Conservation (phyloP, 2,329 filamentous ascomycete species). For the Ilyonectria mors-panacis region DNA sequence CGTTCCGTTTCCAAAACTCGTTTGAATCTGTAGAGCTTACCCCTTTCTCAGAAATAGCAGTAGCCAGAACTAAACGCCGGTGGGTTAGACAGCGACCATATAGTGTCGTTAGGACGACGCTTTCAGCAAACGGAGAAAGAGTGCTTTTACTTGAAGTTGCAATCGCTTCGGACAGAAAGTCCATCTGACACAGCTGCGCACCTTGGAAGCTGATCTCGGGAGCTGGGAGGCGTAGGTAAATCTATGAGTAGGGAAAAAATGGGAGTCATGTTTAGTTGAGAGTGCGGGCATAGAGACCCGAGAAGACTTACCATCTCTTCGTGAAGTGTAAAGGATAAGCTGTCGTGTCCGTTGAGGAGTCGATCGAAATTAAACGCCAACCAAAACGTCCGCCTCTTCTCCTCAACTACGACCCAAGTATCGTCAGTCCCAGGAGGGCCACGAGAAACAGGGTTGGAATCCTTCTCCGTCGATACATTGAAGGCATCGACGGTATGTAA, state of each 20-base stretch:
- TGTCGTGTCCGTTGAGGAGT: not conserved
- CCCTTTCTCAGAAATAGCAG: not conserved
- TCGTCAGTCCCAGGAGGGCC: not conserved
- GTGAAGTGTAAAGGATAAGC: not conserved
- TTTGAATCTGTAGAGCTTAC: not conserved
- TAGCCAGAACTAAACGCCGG: not conserved
- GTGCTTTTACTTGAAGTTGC: not conserved
- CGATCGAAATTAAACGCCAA: not conserved
- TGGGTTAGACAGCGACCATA: not conserved
- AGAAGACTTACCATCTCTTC: not conserved
- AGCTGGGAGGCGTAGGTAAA: not conserved
- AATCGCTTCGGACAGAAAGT: not conserved
- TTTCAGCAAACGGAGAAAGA: not conserved
- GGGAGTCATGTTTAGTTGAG: not conserved
- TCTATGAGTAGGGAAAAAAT: not conserved
- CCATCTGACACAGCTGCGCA: not conserved
- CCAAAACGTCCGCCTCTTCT: constrained; percentile 2
- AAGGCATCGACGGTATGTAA: not conserved
- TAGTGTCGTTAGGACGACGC: not conserved
- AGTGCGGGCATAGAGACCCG: not conserved
- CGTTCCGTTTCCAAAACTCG: not conserved
- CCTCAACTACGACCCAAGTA: not conserved
- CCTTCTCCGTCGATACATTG: not conserved
- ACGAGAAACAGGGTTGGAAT: not conserved
- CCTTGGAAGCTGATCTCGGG: not conserved